A percentile compares a stretch with the other conserved stretches of the same genome.
phyloP scores from a whole-genome alignment of 2,329 filamentous ascomycete genomes.

The Nemania sp. region DNA sequence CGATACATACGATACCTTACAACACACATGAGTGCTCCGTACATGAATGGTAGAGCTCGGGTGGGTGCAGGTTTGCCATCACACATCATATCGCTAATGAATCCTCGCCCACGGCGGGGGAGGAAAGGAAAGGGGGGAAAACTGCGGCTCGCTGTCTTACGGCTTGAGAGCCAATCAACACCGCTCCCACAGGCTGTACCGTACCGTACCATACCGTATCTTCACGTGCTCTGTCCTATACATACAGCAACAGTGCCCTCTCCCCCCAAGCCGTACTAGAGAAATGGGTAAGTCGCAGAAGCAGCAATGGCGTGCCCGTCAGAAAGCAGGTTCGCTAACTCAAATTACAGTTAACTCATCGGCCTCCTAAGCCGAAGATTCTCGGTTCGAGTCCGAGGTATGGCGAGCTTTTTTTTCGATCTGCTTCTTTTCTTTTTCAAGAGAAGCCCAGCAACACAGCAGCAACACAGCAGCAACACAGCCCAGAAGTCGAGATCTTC shows the following conservation, averaged over 20 bases:
- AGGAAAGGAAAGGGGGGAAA: neutral
- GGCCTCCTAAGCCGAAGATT: constrained; percentile 34
- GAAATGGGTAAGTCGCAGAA: constrained; percentile 27
- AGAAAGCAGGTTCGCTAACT: constrained; percentile 8
- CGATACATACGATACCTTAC: too few species aligned
- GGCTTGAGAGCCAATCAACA: constrained; percentile 3
- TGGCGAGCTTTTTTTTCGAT: constrained; percentile 22
- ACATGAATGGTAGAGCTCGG: neutral
- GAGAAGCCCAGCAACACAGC: too few species aligned
- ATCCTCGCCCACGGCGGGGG: neutral
- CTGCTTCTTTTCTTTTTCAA: too few species aligned
- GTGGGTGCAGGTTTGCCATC: constrained; percentile 7
- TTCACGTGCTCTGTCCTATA: neutral
- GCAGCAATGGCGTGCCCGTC: neutral
- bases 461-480: too few species aligned
- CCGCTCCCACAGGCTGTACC: neutral
- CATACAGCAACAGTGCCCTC: neutral
- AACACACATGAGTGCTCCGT: neutral
- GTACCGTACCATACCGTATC: neutral
- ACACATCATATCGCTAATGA: constrained; percentile 8
- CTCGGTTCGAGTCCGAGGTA: constrained; percentile 33
- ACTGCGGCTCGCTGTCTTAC: neutral
- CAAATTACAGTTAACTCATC: constrained; percentile 28
- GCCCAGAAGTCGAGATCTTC: too few species aligned
- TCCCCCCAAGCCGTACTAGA: constrained; percentile 25